A percentile compares a stretch with the other conserved stretches of the same genome.
Conservation (phyloP, 163 green algal species). For the Prototheca stagnorum region DNA sequence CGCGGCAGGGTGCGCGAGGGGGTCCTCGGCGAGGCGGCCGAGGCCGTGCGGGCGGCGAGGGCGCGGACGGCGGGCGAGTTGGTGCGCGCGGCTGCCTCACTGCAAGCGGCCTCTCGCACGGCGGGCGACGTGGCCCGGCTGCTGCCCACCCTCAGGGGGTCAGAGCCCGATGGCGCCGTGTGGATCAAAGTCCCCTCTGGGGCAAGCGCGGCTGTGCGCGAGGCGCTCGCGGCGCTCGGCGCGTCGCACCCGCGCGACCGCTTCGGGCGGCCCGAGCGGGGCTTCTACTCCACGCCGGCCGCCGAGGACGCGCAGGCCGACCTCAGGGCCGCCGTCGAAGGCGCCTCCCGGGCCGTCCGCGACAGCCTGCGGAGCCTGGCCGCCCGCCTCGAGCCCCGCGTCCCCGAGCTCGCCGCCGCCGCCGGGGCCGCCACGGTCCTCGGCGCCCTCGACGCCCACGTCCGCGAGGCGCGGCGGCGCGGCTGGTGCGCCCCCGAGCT, state of each 20-base stretch:
- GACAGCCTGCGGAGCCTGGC: constrained; percentile 19
- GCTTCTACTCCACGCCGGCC: constrained; percentile 7
- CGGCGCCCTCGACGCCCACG: constrained; percentile 20
- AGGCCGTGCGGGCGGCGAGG: neutral
- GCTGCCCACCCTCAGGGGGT: constrained; percentile 2
- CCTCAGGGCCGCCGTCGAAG: constrained; percentile 20
- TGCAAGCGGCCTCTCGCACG: neutral
- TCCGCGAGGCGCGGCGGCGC: constrained; percentile 15
- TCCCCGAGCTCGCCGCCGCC: constrained; percentile 18
- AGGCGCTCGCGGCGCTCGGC: constrained; percentile 1
- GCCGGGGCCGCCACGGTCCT: constrained; percentile 19
- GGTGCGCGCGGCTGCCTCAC: neutral
- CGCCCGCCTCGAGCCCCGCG: constrained; percentile 5
- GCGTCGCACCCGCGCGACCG: constrained; percentile 25
- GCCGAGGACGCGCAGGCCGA: constrained; percentile 20
- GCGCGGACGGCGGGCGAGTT: neutral
- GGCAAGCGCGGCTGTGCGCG: neutral
- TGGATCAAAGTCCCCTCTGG: constrained; percentile 21
- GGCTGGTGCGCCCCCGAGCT: constrained; percentile 22
- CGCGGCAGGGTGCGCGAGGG: neutral
- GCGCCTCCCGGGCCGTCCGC: constrained; percentile 10
- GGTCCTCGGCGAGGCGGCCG: neutral
- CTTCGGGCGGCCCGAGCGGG: constrained; percentile 18
- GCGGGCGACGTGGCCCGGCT: neutral
- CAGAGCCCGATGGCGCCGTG: constrained; percentile 22